Percentiles rank a stretch among this genome's conserved stretches.
These are phyloP conservation scores for Halteria grandinella DNA, from an alignment of 73 alveolate genomes.

Conservation along the genomic window DNA sequence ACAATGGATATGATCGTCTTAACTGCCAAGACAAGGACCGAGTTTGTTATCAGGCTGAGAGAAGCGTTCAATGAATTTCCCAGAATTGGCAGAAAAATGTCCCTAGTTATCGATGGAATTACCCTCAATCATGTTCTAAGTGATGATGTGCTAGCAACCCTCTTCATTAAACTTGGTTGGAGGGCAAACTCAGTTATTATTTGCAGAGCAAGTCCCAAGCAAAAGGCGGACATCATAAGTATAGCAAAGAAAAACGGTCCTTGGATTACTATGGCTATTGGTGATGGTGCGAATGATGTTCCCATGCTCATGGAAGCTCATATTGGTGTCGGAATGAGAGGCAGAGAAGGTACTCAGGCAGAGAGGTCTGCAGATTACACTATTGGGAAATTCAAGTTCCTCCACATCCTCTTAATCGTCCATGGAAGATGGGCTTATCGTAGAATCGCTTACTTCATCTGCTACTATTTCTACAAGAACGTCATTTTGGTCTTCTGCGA, in stretches of 20 bases:
- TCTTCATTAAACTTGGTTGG: constrained; percentile 74
- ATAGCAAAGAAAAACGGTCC: constrained; percentile 45
- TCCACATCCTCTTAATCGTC: constrained; percentile 75
- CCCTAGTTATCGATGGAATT: constrained; percentile 80
- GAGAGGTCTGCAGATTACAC: constrained; percentile 95
- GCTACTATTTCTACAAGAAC: constrained; percentile 95
- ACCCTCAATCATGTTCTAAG: constrained; percentile 69
- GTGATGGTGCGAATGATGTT: constrained; percentile 99
- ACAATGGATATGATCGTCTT: constrained; percentile 64
- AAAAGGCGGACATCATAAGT: constrained; percentile 86
- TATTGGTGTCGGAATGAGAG: constrained; percentile 91
- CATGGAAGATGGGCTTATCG: constrained; percentile 94
- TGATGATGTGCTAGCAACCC: constrained; percentile 60
- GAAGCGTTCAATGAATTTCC: constrained; percentile 59
- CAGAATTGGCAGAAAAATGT: constrained; percentile 49
- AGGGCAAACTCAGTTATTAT: constrained; percentile 80
- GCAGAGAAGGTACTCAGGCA: constrained; percentile 96
- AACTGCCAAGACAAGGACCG: constrained; percentile 27
- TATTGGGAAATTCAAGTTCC: constrained; percentile 82
- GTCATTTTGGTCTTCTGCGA: constrained; percentile 86
- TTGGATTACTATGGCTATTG: constrained; percentile 77
- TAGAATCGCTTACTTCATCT: constrained; percentile 83
- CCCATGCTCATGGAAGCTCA: constrained; percentile 93
- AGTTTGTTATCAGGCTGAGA: constrained; percentile 31
- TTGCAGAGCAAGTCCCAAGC: constrained; percentile 94